Evolutionary conservation across 1,139 yeast genomes (phyloP).

Genomic region (Eremothecium sinecaudum): DNA sequence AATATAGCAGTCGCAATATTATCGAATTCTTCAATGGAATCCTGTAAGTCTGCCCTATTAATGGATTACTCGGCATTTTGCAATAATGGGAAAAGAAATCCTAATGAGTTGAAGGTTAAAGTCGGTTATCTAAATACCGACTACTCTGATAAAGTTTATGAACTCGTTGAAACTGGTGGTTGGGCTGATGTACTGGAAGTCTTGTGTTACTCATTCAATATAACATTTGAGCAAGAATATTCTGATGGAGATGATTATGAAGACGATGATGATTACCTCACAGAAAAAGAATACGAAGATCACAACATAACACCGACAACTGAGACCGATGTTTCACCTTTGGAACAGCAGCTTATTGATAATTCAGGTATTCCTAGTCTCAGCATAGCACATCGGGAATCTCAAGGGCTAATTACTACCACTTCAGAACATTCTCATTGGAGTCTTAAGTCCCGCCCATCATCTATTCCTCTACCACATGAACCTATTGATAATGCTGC

Average conservation of each 20-base stretch:
- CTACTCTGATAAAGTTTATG: slow-evolving; percentile 24
- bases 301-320: neutral
- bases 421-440: neutral
- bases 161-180: slow-evolving; percentile 25
- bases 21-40: slow-evolving; percentile 25
- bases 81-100: slow-evolving; percentile 16
- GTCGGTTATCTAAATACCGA: slow-evolving; percentile 29
- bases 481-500: neutral
- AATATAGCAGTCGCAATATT: slow-evolving; percentile 21
- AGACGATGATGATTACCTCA: slow-evolving; percentile 6
- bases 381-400: neutral
- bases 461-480: neutral
- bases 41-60: slow-evolving; percentile 18
- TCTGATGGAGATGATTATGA: slow-evolving; percentile 9
- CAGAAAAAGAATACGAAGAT: neutral
- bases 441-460: neutral
- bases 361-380: too few relatives aligned
- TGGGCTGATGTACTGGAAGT: slow-evolving; percentile 27
- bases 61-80: slow-evolving; percentile 18
- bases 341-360: neutral
- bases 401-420: neutral
- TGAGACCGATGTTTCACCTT: neutral
- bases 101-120: slow-evolving; percentile 26
- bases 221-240: slow-evolving; percentile 25
- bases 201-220: slow-evolving; percentile 24